Conservation (phyloP, 805 yeast genomes). For the Candida yuanshanica region DNA sequence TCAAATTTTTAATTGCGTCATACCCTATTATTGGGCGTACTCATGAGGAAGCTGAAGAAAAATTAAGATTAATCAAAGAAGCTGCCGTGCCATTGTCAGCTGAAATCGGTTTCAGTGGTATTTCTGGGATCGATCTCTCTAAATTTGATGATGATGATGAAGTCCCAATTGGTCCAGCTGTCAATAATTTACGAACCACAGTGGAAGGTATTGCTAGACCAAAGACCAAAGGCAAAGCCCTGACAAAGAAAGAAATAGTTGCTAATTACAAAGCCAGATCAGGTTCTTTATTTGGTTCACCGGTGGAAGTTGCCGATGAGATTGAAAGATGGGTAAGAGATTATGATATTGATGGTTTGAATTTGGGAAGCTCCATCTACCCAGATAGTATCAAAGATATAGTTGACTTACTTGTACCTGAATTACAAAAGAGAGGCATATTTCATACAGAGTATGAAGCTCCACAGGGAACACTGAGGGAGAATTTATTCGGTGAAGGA, state of each 20-base stretch:
- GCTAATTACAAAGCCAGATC: not conserved
- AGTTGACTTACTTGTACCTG: slow-evolving; percentile 34
- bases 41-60: slow-evolving; percentile 32
- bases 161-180: slow-evolving; percentile 18
- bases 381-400: slow-evolving; percentile 37
- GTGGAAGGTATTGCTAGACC: not conserved
- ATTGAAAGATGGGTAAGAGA: slow-evolving; percentile 4
- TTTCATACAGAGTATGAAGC: slow-evolving; percentile 32
- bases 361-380: slow-evolving; percentile 31
- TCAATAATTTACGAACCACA: not conserved
- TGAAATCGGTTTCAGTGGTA: slow-evolving; percentile 34
- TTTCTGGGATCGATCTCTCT: slow-evolving; percentile 35
- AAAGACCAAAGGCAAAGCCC: not conserved
- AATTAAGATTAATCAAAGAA: slow-evolving; percentile 23
- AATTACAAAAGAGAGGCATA: slow-evolving; percentile 29
- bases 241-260: not conserved
- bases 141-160: slow-evolving; percentile 27
- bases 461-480: slow-evolving; percentile 30
- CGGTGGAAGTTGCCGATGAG: slow-evolving; percentile 24
- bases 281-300: slow-evolving; percentile 26
- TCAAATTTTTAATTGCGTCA: slow-evolving; percentile 30
- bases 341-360: slow-evolving; percentile 23
- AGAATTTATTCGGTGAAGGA: slow-evolving; percentile 27
- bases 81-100: slow-evolving; percentile 31
- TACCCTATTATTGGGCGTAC: slow-evolving; percentile 31